Base-by-base conservation (phyloP, 202 grass and related monocot genomes). In the Tripidium arundinaceum region DNA sequence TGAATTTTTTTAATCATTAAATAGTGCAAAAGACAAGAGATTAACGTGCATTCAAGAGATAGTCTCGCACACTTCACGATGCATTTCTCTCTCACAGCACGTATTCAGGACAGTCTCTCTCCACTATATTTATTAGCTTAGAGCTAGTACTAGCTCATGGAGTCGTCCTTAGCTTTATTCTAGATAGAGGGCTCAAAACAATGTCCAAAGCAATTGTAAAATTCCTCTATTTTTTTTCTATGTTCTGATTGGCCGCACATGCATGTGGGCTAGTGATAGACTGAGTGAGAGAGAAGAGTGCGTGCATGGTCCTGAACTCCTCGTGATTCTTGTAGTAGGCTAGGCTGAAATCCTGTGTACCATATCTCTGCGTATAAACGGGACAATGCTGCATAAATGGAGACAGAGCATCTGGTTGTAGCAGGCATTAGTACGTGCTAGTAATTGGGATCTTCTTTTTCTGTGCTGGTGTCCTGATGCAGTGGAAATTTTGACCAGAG, bases 261-360 rank as follows among this genome's bases (percentile, higher is more conserved):
- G 33, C 33, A 38, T 11, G 18, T 18, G 18, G 34, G 8, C 7
- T n/a, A 9, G 33, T 11, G 31, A 64, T 9, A 0, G 29, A 37
- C 16, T 38, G 33, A 27, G 15, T 13, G 24, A 13, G 10, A 49
- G 15, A 49, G 5, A 4, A 18, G 5, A 49, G 43, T 29, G 38
- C 61, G 38, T 11, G 11, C 12, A 49, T 16, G 75, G 46, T 27
- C 25, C 15, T 18, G 3, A 21, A 33, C 7, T 18, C 34, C 11
- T n/a, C 50, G 3, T 27, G 12, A 36, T 19, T 26, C 2, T 19
- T 12, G 8, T 39, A 38, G 63, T 46, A 46, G 45, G 34, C 21
- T 79, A 40, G 75, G 76, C 33, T 80, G 62, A 62, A 26, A 36
- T 36, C 42, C 33, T 80, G 37, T 52, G n/a, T n/a, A n/a, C 19